Base-by-base conservation (phyloP, 768 basidiomycete species). In the Cytidiella melzeri region DNA sequence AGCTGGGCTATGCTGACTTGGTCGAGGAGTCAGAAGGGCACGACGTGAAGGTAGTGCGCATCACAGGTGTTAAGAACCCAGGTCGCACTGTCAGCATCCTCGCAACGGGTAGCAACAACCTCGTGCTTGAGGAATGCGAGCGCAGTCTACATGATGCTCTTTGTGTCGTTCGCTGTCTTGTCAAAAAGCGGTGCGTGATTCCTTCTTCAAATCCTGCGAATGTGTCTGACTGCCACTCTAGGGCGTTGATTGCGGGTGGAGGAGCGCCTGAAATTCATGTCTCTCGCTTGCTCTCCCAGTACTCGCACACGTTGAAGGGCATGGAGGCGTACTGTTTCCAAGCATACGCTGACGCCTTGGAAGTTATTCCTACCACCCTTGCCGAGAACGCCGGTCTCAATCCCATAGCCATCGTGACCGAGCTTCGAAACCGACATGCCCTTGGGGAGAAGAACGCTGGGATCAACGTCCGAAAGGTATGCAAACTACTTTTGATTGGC, bases 271-370 rank as follows among this genome's bases (percentile, higher is more conserved):
- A 99, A 68, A 97, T 98, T 56, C 92, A 98, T 63, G 88, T 95
- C 38, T 98, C 96, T 10, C 83, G 94, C 44, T 72, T 88, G 57
- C 76, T 99, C 42, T 84, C 91, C 1, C 90, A 96, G 66, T 80
- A 95, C 58, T 83, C 93, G 1, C 92, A 95, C 57, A 87, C 92
- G 1, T 76, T 98, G 53, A 95, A 87, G 67, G 95, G 96, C 43
- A 97, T 97, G 87, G 94, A 98, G 67, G 91, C 95, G 7, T 98
- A 97, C 68, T 98, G 96, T 68, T 96, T 97, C 83, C 91, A 96
- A 60, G 94, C 93, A 3, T 99, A 92, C 62, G 94, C 96, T 24
- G 95, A 98, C 61, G 93, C 96, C 1, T 77, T 99, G 43, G 96
- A 98, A 67, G 89, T 98, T 54, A 98, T 99, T 54, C 96, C 96